These are phyloP conservation scores for Dioscorea alata DNA, from an alignment of 106 monocot species.

Conservation along the genomic window DNA sequence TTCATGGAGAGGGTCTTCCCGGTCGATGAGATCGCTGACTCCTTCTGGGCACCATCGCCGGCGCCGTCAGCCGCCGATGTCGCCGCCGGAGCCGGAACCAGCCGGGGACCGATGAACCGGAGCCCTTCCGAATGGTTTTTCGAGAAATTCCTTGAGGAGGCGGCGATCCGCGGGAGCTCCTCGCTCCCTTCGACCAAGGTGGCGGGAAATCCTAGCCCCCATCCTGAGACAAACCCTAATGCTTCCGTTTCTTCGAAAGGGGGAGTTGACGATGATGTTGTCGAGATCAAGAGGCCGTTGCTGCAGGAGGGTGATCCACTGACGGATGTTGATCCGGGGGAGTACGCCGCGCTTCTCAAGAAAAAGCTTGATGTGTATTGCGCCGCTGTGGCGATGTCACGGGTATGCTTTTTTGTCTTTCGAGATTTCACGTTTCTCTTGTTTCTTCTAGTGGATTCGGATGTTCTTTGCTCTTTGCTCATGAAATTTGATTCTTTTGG, in stretches of 20 bases:
- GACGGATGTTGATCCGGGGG: constrained; percentile 28
- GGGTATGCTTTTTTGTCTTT: constrained; percentile 17
- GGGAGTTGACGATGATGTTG: constrained; percentile 25
- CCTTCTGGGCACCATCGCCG: constrained; percentile 30
- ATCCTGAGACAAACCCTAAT: not conserved
- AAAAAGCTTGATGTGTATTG: constrained; percentile 54
- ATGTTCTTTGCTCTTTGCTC: not conserved
- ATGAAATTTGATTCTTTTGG: not conserved
- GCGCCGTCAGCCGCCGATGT: constrained; percentile 7
- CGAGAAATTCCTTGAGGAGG: constrained; percentile 59
- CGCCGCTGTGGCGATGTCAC: constrained; percentile 40
- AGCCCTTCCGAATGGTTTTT: constrained; percentile 58
- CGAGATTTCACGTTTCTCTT: too few relatives aligned
- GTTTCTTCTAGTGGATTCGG: not conserved
- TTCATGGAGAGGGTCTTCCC: constrained; percentile 56
- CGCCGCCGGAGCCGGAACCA: not conserved
- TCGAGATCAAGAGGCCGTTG: constrained; percentile 26
- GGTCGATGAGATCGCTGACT: constrained; percentile 48
- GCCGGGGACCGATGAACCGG: constrained; percentile 22
- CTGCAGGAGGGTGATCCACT: not conserved
- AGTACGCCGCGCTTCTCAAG: constrained; percentile 45
- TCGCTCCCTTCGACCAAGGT: not conserved
- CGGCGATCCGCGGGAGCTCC: not conserved
- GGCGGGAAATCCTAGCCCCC: not conserved
- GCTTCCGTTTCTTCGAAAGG: not conserved